Conservation (phyloP, 2,329 filamentous ascomycete species). For the Alternaria sp. region DNA sequence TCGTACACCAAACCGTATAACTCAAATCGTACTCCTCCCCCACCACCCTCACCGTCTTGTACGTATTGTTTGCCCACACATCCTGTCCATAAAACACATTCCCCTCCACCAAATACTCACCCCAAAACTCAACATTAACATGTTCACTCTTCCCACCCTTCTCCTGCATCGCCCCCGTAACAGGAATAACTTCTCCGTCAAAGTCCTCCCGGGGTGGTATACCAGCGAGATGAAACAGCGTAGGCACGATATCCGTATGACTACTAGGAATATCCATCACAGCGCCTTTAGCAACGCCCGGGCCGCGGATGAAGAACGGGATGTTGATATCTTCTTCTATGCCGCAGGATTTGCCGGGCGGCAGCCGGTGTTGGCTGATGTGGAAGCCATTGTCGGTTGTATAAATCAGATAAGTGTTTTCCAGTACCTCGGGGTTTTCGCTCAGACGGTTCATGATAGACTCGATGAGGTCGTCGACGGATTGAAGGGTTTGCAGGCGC, state of each 20-base stretch:
- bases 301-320: conserved; percentile 50
- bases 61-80: conserved; percentile 58
- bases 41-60: conserved; percentile 65
- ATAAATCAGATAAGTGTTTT: conserved; percentile 56
- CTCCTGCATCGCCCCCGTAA: conserved; percentile 20
- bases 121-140: conserved; percentile 53
- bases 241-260: conserved; percentile 52
- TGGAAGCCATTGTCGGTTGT: conserved; percentile 52
- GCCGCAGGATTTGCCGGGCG: conserved; percentile 49
- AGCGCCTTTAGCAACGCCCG: conserved; percentile 37
- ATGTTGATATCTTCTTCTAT: conserved; percentile 53
- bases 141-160: conserved; percentile 39
- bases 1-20: conserved; percentile 73
- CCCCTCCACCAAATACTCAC: conserved; percentile 36
- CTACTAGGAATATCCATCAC: conserved; percentile 34
- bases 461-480: conserved; percentile 62
- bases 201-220: conserved; percentile 42
- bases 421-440: conserved; percentile 47
- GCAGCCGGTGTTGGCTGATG: conserved; percentile 50
- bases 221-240: conserved; percentile 44
- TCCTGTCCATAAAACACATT: conserved; percentile 14
- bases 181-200: conserved; percentile 47
- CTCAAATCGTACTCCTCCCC: conserved; percentile 64
- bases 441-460: conserved; percentile 52
- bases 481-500: conserved; percentile 58